phyloP scores from a whole-genome alignment of 1,139 yeast species.

The Hansenula lynferdii region DNA sequence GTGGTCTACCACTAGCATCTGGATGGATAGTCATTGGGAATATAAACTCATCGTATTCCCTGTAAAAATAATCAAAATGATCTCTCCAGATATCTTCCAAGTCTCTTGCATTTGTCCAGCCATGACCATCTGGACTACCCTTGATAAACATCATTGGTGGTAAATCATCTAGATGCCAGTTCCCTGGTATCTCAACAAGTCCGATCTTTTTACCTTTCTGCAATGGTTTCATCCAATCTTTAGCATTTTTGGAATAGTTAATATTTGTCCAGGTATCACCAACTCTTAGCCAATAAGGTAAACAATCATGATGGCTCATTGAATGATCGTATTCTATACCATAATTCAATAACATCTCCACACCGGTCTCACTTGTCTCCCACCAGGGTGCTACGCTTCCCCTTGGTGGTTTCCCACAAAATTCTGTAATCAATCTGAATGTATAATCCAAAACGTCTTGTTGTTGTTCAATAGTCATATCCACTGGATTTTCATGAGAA shows the following conservation, averaged over 20 bases:
- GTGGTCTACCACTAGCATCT: slow-evolving; percentile 29
- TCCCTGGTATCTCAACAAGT: slow-evolving; percentile 28
- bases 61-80: slow-evolving; percentile 28
- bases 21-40: slow-evolving; percentile 31
- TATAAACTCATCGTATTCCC: slow-evolving; percentile 29
- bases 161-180: slow-evolving; percentile 29
- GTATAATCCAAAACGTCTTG: slow-evolving; percentile 27
- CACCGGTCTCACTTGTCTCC: slow-evolving; percentile 29
- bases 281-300: slow-evolving; percentile 28
- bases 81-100: slow-evolving; percentile 30
- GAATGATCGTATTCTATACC: slow-evolving; percentile 30
- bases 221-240: slow-evolving; percentile 29
- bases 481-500: slow-evolving; percentile 30
- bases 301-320: slow-evolving; percentile 28
- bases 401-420: slow-evolving; percentile 27
- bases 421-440: slow-evolving; percentile 25
- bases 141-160: slow-evolving; percentile 29
- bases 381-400: slow-evolving; percentile 32
- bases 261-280: slow-evolving; percentile 31
- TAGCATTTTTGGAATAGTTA: slow-evolving; percentile 26
- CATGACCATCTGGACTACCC: slow-evolving; percentile 24
- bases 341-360: slow-evolving; percentile 25
- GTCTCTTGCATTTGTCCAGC: slow-evolving; percentile 29
- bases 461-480: slow-evolving; percentile 28
- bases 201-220: slow-evolving; percentile 26